Base-by-base conservation (phyloP, 129 eudicot species). In the Flaveria bidentis region DNA sequence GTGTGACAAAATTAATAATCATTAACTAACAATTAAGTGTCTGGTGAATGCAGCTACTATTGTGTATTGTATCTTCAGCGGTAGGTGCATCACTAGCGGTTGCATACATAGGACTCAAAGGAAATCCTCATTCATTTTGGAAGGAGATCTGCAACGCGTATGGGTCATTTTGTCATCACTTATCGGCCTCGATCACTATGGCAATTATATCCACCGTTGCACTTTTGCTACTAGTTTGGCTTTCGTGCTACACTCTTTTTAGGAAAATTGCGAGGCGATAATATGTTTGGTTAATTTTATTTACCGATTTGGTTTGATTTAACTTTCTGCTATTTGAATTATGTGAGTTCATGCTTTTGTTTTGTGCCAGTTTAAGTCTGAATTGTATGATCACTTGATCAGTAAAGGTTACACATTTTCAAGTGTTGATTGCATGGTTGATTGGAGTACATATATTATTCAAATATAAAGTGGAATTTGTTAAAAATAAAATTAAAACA, bases 81-180 rank as follows among this genome's bases (percentile, higher is more conserved):
- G 77, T 87, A 5, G 98, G 96, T 74, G 71, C 96, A 81, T 85
- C 83, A 45, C 92, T 92, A 9, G 96, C 61, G 39, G 96, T 93
- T 2, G 96, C 78, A 14, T 93, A 93, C 81, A 61, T 93, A 13
- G 98, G 98, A 58, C 71, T 88, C 20, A 89, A 78, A 80, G 98
- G 98, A 12, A 89, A 89, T 78, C 63, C 86, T 22, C 93, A 89
- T 53, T 69, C 69, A 2, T 22, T 71, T 45, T 93, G 96, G 93
- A 16, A 1, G 36, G 88, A 93, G 81, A 56, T 90, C 10, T 93
- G 98, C 69, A 52, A 83, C 66, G 17, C 25, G 6, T 92, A 73
- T 28, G 86, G 69, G 60, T 58, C 83, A 15, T 93, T 75, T 70
- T 93, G 98, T 76, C 68, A 62, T 13, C 92, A 90, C 83, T 12